Percentiles rank a stretch among this genome's conserved stretches.
These are phyloP conservation scores for Metschnikowia continentalis DNA, from an alignment of 805 yeast species.

Conservation along the genomic window DNA sequence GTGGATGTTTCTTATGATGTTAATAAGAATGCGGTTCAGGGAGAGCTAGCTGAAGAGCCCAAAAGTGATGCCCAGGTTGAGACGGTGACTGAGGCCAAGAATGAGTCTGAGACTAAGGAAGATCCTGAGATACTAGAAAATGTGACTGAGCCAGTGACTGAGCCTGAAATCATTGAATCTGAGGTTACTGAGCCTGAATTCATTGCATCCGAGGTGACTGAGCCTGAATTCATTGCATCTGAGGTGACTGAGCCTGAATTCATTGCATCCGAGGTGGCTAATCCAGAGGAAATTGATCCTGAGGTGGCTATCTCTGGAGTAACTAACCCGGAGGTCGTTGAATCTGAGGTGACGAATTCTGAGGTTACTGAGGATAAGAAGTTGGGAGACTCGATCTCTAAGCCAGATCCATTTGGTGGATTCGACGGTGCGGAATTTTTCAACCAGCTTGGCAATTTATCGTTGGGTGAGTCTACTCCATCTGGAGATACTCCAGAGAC, in stretches of 20 bases:
- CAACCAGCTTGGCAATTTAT: background rate
- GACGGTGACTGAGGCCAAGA: too few species aligned
- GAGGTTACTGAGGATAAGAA: background rate
- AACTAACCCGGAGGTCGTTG: too few species aligned
- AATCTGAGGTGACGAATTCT: too few species aligned
- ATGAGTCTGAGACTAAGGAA: too few species aligned
- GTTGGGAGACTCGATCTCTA: background rate
- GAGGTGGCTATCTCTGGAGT: background rate
- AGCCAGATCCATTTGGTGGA: background rate
- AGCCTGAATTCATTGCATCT: too few species aligned
- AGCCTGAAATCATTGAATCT: too few species aligned
- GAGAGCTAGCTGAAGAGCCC: background rate
- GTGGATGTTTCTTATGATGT: background rate
- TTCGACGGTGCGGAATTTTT: background rate
- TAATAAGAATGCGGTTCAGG: background rate
- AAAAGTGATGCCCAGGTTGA: background rate
- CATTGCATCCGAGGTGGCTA: too few species aligned
- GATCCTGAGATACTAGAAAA: too few species aligned
- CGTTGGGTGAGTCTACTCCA: background rate
- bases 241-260: too few species aligned
- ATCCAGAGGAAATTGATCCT: background rate
- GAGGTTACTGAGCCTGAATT: too few species aligned
- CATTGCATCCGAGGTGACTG: too few species aligned
- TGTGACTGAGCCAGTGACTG: too few species aligned
- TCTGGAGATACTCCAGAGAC: background rate